Conservation (phyloP, 768 basidiomycete genomes). For the Phaffia tasmanica region DNA sequence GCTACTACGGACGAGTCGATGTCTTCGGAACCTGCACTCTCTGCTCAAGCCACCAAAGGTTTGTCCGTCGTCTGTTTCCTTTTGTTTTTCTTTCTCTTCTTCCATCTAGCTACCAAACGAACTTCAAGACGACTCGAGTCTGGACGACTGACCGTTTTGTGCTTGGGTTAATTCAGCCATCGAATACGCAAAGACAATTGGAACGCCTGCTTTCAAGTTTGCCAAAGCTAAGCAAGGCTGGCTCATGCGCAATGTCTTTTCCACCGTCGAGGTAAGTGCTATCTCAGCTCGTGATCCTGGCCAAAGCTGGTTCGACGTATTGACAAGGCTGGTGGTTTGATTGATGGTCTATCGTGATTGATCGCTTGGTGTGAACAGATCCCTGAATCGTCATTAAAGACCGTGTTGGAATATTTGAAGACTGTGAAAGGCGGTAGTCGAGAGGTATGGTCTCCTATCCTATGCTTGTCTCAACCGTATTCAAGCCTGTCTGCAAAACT, state of each 20-base stretch:
- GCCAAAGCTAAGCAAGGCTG: conserved; percentile 1
- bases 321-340: too few species aligned
- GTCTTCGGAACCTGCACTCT: too few species aligned
- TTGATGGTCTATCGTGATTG: too few species aligned
- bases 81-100: background rate
- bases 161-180: background rate
- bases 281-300: background rate
- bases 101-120: background rate
- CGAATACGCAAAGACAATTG: conserved; percentile 10
- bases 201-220: conserved; percentile 6
- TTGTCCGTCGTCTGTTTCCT: too few species aligned
- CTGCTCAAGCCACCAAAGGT: too few species aligned
- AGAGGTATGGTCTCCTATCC: background rate
- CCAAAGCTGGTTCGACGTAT: too few species aligned
- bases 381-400: conserved; percentile 3
- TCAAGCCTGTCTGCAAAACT: background rate
- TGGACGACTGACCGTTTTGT: too few species aligned
- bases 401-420: conserved; percentile 1
- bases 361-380: background rate
- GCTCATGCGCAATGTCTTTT: conserved; percentile 8
- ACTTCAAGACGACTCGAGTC: too few species aligned
- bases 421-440: conserved; percentile 2
- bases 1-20: too few species aligned
- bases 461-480: background rate
- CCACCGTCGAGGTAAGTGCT: background rate